phyloP scores from a whole-genome alignment of 306 rosid species.

The Cucumis sativus region Cucumber_9930_V3 NC_026656.2:3541501-3542000 shows the following conservation, averaged over 20 bases:
- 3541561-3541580: slow-evolving; percentile 46
- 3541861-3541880: slow-evolving; percentile 8
- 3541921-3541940: slow-evolving; percentile 16
- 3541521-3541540: slow-evolving; percentile 3
- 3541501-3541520: slow-evolving; percentile 31
- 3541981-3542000: slow-evolving; percentile 17
- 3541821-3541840: slow-evolving; percentile 4
- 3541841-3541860: slow-evolving; percentile 15
- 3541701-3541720: slow-evolving; percentile 14
- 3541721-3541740: slow-evolving; percentile 7
- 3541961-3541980: slow-evolving; percentile 9
- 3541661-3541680: slow-evolving; percentile 22
- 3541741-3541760: slow-evolving; percentile 9
- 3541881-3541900: slow-evolving; percentile 11
- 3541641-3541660: slow-evolving; percentile 11
- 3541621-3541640: slow-evolving; percentile 11
- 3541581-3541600: slow-evolving; percentile 38
- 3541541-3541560: slow-evolving; percentile 2
- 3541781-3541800: not conserved
- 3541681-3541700: slow-evolving; percentile 11
- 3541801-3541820: slow-evolving; percentile 11
- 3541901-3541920: slow-evolving; percentile 17
- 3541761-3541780: slow-evolving; percentile 3
- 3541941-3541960: slow-evolving; percentile 27
- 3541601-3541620: slow-evolving; percentile 15